A percentile compares a stretch with the other conserved stretches of the same genome.
Evolutionary conservation across 225 moss, liverwort and hornwort genomes (phyloP).

Genomic region (Sphagnum contortum): DNA sequence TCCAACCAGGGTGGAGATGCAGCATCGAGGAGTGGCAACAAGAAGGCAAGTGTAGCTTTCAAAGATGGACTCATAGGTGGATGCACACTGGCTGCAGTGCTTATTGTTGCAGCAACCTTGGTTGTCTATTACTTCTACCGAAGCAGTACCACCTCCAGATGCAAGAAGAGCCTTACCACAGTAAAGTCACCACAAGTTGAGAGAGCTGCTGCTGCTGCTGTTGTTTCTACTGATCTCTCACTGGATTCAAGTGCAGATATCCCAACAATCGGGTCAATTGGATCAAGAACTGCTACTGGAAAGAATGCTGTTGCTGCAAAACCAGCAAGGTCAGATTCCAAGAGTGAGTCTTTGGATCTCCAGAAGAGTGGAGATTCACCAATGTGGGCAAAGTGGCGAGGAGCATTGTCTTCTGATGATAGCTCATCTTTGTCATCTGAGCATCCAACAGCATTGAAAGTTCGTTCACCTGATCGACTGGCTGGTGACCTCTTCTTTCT

Average conservation of each 20-base stretch:
- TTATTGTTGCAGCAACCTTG: slow-evolving; percentile 22
- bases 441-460: slow-evolving; percentile 48
- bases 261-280: not conserved
- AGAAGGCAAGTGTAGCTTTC: slow-evolving; percentile 29
- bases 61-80: slow-evolving; percentile 62
- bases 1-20: slow-evolving; percentile 20
- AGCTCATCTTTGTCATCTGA: slow-evolving; percentile 25
- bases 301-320: slow-evolving; percentile 23
- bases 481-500: slow-evolving; percentile 82
- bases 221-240: too few species aligned
- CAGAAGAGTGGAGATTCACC: slow-evolving; percentile 48
- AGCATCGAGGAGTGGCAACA: slow-evolving; percentile 17
- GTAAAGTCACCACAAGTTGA: slow-evolving; percentile 17
- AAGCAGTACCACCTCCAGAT: slow-evolving; percentile 14
- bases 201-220: slow-evolving; percentile 18
- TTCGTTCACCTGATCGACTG: slow-evolving; percentile 53
- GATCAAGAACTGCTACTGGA: too few species aligned
- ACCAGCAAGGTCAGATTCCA: slow-evolving; percentile 7
- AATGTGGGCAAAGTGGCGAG: slow-evolving; percentile 34
- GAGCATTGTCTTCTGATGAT: slow-evolving; percentile 23
- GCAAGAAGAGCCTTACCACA: slow-evolving; percentile 7
- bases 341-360: slow-evolving; percentile 40
- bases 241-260: slow-evolving; percentile 5
- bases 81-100: slow-evolving; percentile 43
- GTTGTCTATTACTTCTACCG: slow-evolving; percentile 16